Evolutionary conservation across 331 rosid genomes (phyloP).

Genomic region (Prunus yedoensis): DNA sequence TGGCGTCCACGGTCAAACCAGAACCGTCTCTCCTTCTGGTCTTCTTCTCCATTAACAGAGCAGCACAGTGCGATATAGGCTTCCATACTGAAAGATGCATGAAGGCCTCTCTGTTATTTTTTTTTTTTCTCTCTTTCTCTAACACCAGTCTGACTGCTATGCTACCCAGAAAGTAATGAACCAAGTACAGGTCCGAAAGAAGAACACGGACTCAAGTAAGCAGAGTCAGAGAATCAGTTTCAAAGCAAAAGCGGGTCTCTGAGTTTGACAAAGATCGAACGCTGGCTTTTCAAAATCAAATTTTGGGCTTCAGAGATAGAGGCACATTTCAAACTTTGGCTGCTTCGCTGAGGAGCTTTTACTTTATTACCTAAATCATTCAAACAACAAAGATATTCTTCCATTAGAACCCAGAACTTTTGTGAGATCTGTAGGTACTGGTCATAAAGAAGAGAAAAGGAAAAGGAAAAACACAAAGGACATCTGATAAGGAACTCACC

Average conservation of each 20-base stretch:
- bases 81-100: slow-evolving; percentile 64
- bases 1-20: slow-evolving; percentile 32
- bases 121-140: background rate
- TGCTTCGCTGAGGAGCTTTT: slow-evolving; percentile 26
- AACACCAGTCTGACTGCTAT: slow-evolving; percentile 16
- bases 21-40: slow-evolving; percentile 41
- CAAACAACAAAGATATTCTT: slow-evolving; percentile 33
- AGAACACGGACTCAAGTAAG: no score
- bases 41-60: slow-evolving; percentile 51
- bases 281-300: slow-evolving; percentile 29
- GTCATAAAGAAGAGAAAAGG: slow-evolving; percentile 36
- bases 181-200: background rate
- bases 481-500: slow-evolving; percentile 25
- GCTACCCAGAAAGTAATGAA: slow-evolving; percentile 1
- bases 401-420: slow-evolving; percentile 38
- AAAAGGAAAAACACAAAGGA: slow-evolving; percentile 26
- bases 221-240: slow-evolving; percentile 11
- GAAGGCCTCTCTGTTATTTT: slow-evolving; percentile 10
- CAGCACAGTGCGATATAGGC: slow-evolving; percentile 60
- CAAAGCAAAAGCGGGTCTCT: slow-evolving; percentile 26
- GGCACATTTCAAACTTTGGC: slow-evolving; percentile 38
- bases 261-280: slow-evolving; percentile 16
- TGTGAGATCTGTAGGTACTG: slow-evolving; percentile 27
- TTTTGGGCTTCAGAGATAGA: slow-evolving; percentile 17
- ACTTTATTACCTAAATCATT: slow-evolving; percentile 39